phyloP scores from a whole-genome alignment of 2,329 filamentous ascomycete genomes.

The Leptodontidium sp. region DNA sequence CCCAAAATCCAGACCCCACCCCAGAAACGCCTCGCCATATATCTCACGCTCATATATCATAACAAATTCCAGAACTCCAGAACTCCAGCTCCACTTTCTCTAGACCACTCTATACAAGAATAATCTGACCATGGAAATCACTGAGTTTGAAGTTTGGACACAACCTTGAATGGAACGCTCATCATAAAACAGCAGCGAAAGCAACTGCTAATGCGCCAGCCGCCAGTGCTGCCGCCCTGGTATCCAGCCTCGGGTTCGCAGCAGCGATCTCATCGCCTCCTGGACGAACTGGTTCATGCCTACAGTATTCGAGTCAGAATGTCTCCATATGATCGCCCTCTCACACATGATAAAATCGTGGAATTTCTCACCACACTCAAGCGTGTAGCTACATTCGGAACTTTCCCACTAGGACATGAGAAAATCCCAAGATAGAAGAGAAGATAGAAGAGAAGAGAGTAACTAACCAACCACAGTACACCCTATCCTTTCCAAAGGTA shows the following conservation, averaged over 20 bases:
- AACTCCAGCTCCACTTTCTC: not conserved
- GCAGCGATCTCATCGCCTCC: slow-evolving; percentile 43
- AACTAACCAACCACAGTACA: slow-evolving; percentile 41
- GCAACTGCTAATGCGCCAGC: slow-evolving; percentile 26
- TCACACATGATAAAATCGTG: not conserved
- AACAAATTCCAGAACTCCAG: not conserved
- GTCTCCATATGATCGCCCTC: not conserved
- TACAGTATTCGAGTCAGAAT: slow-evolving; percentile 13
- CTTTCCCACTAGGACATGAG: not conserved
- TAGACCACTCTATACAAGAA: not conserved
- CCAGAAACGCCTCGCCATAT: slow-evolving; percentile 10
- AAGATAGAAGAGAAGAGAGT: not conserved
- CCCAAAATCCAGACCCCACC: not conserved
- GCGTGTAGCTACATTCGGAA: not conserved
- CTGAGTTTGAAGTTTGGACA: not conserved
- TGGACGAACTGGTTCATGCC: slow-evolving; percentile 43
- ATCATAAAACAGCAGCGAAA: slow-evolving; percentile 24
- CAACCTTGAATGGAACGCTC: not conserved
- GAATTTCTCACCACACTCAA: not conserved
- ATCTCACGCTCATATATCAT: not conserved
- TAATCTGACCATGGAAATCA: not conserved
- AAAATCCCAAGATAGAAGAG: not conserved
- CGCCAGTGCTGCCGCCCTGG: slow-evolving; percentile 16
- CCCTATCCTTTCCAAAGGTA: slow-evolving; percentile 31
- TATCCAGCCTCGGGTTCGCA: slow-evolving; percentile 23